A percentile compares a stretch with the other conserved stretches of the same genome.
phyloP scores from a whole-genome alignment of 306 rosid species.

The Fagus crenata region DNA sequence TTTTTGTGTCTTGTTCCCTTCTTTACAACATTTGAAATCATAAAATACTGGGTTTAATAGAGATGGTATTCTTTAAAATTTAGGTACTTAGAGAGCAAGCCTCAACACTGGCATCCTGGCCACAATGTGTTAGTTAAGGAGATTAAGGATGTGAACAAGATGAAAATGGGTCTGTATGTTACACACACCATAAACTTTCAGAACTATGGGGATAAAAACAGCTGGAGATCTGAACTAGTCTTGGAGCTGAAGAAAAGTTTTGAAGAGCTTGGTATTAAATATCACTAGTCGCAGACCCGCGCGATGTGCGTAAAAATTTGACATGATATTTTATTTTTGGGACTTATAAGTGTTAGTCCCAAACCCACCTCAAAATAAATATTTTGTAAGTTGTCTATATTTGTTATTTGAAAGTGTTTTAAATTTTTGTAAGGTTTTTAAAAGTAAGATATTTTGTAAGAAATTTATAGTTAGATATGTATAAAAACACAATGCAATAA shows the following conservation, averaged over 20 bases:
- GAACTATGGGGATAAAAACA: slow-evolving; percentile 57
- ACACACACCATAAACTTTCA: slow-evolving; percentile 89
- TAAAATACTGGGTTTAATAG: neutral
- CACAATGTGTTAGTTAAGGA: slow-evolving; percentile 64
- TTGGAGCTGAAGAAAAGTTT: slow-evolving; percentile 73
- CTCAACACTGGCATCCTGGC: slow-evolving; percentile 67
- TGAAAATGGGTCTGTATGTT: slow-evolving; percentile 52
- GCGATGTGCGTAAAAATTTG: too few species aligned
- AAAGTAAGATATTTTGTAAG: too few species aligned
- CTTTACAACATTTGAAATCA: neutral
- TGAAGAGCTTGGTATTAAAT: slow-evolving; percentile 68
- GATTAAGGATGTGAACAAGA: slow-evolving; percentile 67
- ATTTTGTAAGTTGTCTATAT: too few species aligned
- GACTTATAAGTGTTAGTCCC: too few species aligned
- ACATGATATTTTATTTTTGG: too few species aligned
- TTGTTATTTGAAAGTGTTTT: too few species aligned
- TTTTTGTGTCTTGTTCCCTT: neutral
- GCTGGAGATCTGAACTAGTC: slow-evolving; percentile 71
- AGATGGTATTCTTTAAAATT: neutral
- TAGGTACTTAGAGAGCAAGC: slow-evolving; percentile 80
- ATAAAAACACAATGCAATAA: too few species aligned
- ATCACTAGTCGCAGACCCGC: too few species aligned
- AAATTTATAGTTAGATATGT: too few species aligned
- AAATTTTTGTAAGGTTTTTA: too few species aligned
- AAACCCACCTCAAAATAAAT: too few species aligned